Percentiles rank a stretch among this genome's conserved stretches.
These are phyloP conservation scores for Macrocybe gigantea DNA, from an alignment of 768 basidiomycete species.

Conservation along the genomic window DNA sequence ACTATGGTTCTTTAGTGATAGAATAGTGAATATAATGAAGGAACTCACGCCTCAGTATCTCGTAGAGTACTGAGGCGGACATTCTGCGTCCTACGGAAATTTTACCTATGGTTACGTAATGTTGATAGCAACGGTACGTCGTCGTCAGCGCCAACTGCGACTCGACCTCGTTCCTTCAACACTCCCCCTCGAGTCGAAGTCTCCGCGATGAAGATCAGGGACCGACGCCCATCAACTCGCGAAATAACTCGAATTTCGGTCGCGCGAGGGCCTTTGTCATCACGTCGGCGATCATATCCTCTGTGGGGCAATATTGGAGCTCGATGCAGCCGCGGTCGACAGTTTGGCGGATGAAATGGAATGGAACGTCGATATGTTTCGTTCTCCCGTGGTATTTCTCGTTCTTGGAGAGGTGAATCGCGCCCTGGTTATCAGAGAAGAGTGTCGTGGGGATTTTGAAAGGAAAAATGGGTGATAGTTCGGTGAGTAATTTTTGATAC, in stretches of 20 bases:
- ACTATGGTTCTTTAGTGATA: no score
- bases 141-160: no score
- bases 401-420: neutral
- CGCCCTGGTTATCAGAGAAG: neutral
- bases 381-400: neutral
- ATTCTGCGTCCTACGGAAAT: no score
- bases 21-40: no score
- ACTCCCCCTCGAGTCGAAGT: conserved; percentile 25
- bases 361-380: conserved; percentile 13
- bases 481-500: conserved; percentile 7
- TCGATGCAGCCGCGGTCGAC: conserved; percentile 12
- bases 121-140: no score
- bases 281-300: conserved; percentile 17
- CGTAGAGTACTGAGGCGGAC: no score
- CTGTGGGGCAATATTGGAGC: conserved; percentile 18
- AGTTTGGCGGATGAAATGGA: conserved; percentile 14
- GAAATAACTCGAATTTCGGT: conserved; percentile 20
- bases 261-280: conserved; percentile 20
- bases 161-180: no score
- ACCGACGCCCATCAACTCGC: no score
- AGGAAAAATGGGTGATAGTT: neutral
- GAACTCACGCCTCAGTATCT: no score
- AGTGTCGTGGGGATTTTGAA: neutral
- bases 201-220: conserved; percentile 11
- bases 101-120: no score